Conservation (phyloP, 306 rosid genomes). For the Calophaca sinica region DNA sequence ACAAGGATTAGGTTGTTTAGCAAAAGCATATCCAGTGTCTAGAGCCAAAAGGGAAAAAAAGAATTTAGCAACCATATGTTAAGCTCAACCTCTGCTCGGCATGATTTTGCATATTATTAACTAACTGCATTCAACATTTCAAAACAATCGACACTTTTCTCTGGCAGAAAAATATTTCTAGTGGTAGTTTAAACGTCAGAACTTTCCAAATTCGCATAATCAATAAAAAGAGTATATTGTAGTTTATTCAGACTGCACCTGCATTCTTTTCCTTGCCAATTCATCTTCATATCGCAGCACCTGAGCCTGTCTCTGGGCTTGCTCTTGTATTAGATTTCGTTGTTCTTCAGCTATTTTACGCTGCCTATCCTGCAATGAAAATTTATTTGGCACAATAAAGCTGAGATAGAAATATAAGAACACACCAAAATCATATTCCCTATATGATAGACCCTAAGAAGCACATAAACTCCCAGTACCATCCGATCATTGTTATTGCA, state of each 20-base stretch:
- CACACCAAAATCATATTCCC: conserved; percentile 1
- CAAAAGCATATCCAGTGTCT: conserved; percentile 16
- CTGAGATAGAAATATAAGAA: conserved; percentile 17
- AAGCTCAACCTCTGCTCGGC: background rate
- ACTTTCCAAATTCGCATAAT: conserved; percentile 8
- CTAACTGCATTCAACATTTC: conserved; percentile 19
- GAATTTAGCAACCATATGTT: background rate
- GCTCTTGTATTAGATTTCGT: conserved; percentile 79
- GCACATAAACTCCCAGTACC: conserved; percentile 15
- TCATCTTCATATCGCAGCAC: conserved; percentile 84
- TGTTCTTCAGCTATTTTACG: conserved; percentile 86
- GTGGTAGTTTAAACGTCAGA: conserved; percentile 15
- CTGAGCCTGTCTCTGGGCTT: conserved; percentile 89
- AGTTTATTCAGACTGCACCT: conserved; percentile 61
- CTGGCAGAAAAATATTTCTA: conserved; percentile 6
- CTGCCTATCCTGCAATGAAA: conserved; percentile 75
- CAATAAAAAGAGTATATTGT: background rate
- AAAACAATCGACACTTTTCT: conserved; percentile 33
- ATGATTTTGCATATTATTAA: conserved; percentile 19
- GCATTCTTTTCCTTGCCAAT: conserved; percentile 85
- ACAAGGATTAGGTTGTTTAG: background rate
- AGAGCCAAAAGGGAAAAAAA: background rate
- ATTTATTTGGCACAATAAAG: conserved; percentile 5
- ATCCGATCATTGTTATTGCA: background rate
- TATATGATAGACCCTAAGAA: conserved; percentile 1